These are phyloP conservation scores for Senecio squalidus DNA, from an alignment of 140 eudicot genomes.

Conservation along the genomic window DNA sequence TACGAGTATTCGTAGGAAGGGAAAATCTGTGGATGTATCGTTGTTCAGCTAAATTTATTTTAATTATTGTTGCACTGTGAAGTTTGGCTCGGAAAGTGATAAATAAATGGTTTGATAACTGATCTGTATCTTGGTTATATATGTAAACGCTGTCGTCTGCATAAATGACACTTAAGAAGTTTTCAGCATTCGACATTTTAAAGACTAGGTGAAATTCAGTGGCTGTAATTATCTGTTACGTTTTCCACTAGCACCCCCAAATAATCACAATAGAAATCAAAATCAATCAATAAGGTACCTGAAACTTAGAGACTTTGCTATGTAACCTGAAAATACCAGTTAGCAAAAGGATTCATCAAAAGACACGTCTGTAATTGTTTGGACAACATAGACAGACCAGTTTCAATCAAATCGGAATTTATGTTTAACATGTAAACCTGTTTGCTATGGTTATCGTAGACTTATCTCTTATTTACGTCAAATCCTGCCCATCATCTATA, in stretches of 20 bases:
- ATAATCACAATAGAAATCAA: neutral
- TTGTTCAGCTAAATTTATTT: neutral
- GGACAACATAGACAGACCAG: neutral
- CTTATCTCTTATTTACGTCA: neutral
- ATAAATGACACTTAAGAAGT: neutral
- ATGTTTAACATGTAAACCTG: neutral
- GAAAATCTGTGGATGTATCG: neutral
- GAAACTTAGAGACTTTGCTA: neutral
- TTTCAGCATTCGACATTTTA: neutral
- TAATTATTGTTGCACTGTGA: neutral
- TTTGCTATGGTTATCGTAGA: neutral
- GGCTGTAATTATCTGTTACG: neutral
- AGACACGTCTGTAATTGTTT: neutral
- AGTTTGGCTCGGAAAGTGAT: neutral
- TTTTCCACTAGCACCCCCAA: neutral
- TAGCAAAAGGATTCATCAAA: neutral
- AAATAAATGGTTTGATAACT: neutral
- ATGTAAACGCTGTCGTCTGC: neutral
- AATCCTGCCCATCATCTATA: neutral
- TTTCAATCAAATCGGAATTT: too few species aligned
- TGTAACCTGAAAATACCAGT: neutral
- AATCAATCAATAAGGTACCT: neutral
- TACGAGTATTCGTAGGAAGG: neutral
- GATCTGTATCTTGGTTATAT: conserved; percentile 1
- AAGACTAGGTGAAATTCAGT: neutral